Base-by-base conservation (phyloP, 129 eudicot genomes). In the Gnaphalium uliginosum region DNA sequence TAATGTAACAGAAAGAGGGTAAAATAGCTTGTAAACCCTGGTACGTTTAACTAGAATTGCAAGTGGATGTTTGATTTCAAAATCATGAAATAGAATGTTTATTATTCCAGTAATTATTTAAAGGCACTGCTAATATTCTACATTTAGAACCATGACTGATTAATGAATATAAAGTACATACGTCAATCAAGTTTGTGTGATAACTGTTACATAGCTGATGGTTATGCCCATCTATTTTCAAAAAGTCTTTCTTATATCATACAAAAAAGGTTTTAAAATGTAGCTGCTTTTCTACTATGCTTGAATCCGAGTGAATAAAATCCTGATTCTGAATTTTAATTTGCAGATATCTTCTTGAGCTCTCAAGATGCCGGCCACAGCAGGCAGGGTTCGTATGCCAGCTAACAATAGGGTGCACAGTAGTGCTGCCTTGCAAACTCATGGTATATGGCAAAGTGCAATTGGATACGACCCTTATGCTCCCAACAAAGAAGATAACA, bases 331-430 rank as follows among this genome's bases (percentile, higher is more conserved):
- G 15, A 19, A 22, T 71, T 4, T 74, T 72, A n/a, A 61, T 58
- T 59, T 21, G 41, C 81, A 82, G 85, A 64, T 58, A n/a, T 68
- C 18, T 14, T 21, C 58, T n/a, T 27, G 30, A 59, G 15, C 53
- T 82, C 24, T 72, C 92, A 88, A 88, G 80, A 94, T 94, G 99
- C 97, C 99, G 76, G 97, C 97, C 15, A 94, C 96, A 65, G 98
- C 99, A 23, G 97, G 99, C 32, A 86, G 99, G 87, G 99, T 94
- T 82, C 99, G 97, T 77, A 91, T 94, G 99, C 98, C 94, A 62
- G 98, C 97, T 5, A 94, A 94, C 89, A 94, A 94, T 56, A 81
- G 98, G 89, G 97, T 94, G 64, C 97, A 91, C 78, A 94, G 97
- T 71, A 89, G 97, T 81, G 97, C 97, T 3, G 98, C 97, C 53